These are phyloP conservation scores for Beauveria asiatica DNA, from an alignment of 2,329 filamentous ascomycete genomes.

Conservation along the genomic window DNA sequence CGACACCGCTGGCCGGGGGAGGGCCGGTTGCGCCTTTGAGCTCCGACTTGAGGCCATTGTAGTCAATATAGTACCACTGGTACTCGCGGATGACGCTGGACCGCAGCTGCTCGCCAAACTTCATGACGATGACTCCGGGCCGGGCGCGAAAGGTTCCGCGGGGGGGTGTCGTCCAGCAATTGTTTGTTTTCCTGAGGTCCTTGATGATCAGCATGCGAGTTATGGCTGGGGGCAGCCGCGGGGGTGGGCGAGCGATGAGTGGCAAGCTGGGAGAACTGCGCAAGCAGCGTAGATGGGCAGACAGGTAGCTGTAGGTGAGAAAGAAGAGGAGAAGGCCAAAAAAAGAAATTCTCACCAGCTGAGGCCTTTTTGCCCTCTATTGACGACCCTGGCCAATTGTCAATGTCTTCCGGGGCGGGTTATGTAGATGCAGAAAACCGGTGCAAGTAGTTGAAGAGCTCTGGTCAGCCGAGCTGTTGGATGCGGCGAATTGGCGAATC, in stretches of 20 bases:
- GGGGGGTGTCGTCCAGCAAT: constrained; percentile 32
- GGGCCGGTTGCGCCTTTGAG: constrained; percentile 65
- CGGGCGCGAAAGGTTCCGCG: constrained; percentile 26
- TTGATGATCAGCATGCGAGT: constrained; percentile 43
- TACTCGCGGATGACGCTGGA: constrained; percentile 96
- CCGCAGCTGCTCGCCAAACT: constrained; percentile 94
- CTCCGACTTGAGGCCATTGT: constrained; percentile 83
- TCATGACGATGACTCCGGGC: constrained; percentile 55
- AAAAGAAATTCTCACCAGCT: neutral
- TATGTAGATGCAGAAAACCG: constrained; percentile 2
- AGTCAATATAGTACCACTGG: constrained; percentile 97
- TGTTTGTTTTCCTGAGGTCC: constrained; percentile 37
- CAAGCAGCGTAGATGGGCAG: neutral
- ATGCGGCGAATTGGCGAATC: constrained; percentile 19
- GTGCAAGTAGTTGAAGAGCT: neutral
- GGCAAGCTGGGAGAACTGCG: neutral
- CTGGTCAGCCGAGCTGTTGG: neutral
- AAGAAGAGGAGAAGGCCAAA: neutral
- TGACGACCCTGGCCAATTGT: neutral
- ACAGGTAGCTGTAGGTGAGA: neutral
- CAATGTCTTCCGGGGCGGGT: neutral
- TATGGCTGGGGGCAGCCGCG: neutral
- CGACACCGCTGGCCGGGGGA: constrained; percentile 30
- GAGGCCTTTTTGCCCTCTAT: neutral
- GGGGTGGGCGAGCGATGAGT: neutral